Evolutionary conservation across 805 yeast genomes (phyloP).

Genomic region (Yarrowia sp.): DNA sequence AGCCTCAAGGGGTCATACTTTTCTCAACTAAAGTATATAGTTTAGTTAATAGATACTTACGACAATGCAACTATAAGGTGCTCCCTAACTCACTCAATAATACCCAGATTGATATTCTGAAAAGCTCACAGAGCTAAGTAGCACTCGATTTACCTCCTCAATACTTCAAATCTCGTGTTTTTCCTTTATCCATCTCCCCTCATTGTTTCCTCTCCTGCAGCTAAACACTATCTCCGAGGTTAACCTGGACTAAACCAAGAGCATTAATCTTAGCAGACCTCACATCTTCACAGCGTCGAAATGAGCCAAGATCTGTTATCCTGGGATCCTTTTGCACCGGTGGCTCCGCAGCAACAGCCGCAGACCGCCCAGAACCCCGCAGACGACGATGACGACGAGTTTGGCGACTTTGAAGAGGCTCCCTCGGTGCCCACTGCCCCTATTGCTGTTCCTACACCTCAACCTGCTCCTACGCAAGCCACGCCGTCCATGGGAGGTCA

Average conservation of each 20-base stretch:
- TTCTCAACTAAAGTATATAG: too few relatives aligned
- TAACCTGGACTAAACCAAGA: not conserved
- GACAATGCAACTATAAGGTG: too few relatives aligned
- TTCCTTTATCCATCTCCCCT: too few relatives aligned
- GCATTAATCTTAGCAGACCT: not conserved
- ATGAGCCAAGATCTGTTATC: slow-evolving; percentile 32
- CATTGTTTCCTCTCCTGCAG: not conserved
- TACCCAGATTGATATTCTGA: too few relatives aligned
- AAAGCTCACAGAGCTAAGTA: too few relatives aligned
- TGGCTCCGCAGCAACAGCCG: not conserved
- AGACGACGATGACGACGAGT: slow-evolving; percentile 49
- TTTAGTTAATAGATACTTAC: too few relatives aligned
- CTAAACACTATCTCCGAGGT: slow-evolving; percentile 16
- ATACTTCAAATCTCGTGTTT: too few relatives aligned
- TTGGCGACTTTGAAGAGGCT: slow-evolving; percentile 61
- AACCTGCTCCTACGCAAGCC: not conserved
- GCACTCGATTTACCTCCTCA: too few relatives aligned
- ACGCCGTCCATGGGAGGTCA: not conserved
- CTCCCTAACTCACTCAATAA: too few relatives aligned
- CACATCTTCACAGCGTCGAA: not conserved
- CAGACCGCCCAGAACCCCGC: not conserved
- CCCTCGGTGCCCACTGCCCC: slow-evolving; percentile 47
- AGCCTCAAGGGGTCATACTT: too few relatives aligned
- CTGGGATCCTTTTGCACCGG: slow-evolving; percentile 35
- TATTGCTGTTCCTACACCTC: not conserved